Base-by-base conservation (phyloP, 225 moss, liverwort and hornwort genomes). In the Bryum argenteum region DNA sequence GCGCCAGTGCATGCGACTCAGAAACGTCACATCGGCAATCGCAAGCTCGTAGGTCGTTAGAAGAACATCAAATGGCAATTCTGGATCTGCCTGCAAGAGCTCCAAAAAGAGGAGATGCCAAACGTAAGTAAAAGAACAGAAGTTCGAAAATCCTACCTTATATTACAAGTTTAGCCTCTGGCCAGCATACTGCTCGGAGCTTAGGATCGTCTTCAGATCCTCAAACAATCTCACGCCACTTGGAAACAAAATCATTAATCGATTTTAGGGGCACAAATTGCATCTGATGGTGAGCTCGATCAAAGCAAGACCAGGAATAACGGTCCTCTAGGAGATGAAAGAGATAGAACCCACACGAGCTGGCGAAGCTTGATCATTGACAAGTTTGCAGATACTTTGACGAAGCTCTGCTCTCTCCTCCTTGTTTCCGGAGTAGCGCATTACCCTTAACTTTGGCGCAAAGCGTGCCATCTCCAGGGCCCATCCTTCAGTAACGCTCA, bases 401-500 rank as follows among this genome's bases (percentile, higher is more conserved):
- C 96, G 88, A 50, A 91, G 42, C 53, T 51, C 70, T 61, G 88
- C 83, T 68, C 96, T 89, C 66, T 87, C 76, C 57, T 79, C 79
- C 78, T 93, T 96, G 73, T 89, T 79, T 56, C 96, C 96, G 54
- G 87, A 77, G 71, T 96, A 93, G 43, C 88, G 80, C 71, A 93
- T 40, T 50, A 93, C 79, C 58, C 40, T 83, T 61, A 93, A 75
- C 17, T 75, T 37, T 20, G 91, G 93, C 21, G 93, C 77, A 83
- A 96, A 96, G 64, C 82, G 83, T 41, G 71, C 85, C 54, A 85
- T 84, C 71, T 96, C 93, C 62, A 91, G 82, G 77, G 91, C 88
- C 93, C 96, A 96, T 18, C 90, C 91, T 67, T 96, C 93, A 70
- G 88, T 93, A 28, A 96, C 93, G 63, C 93, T 96, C 55, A 96